Conservation (phyloP, 2,329 filamentous ascomycete species). For the Alternaria ethzedia region DNA sequence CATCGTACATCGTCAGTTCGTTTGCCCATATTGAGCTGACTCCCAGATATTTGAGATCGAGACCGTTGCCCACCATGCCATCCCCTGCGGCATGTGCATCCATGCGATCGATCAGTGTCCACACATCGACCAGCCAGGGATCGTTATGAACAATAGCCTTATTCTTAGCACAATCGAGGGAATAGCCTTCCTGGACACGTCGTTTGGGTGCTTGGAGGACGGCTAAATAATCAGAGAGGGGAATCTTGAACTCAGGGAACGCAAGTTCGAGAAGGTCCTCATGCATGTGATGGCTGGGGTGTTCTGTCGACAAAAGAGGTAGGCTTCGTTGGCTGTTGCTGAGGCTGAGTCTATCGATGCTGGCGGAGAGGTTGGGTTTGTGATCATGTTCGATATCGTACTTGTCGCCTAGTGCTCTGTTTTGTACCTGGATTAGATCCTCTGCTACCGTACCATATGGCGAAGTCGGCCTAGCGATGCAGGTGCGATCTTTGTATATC, state of each 20-base stretch:
- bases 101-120: slow-evolving; percentile 74
- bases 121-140: slow-evolving; percentile 77
- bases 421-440: slow-evolving; percentile 43
- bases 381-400: slow-evolving; percentile 30
- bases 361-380: slow-evolving; percentile 31
- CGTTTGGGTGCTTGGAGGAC: slow-evolving; percentile 52
- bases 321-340: slow-evolving; percentile 41
- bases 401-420: slow-evolving; percentile 37
- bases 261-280: slow-evolving; percentile 46
- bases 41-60: slow-evolving; percentile 79
- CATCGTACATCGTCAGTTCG: slow-evolving; percentile 63
- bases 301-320: slow-evolving; percentile 30
- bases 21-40: slow-evolving; percentile 76
- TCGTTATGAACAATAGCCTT: slow-evolving; percentile 72
- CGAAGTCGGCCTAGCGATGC: slow-evolving; percentile 39
- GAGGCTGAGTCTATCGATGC: slow-evolving; percentile 40
- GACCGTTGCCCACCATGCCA: slow-evolving; percentile 71
- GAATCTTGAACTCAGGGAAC: slow-evolving; percentile 44
- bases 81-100: slow-evolving; percentile 69
- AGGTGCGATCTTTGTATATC: slow-evolving; percentile 45
- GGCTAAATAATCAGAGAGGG: slow-evolving; percentile 44
- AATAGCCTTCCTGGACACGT: slow-evolving; percentile 63
- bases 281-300: slow-evolving; percentile 45
- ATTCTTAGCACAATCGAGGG: slow-evolving; percentile 68
- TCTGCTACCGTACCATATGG: slow-evolving; percentile 41